Evolutionary conservation across 1,284 basidiomycete genomes (phyloP), one percentile per base, ranked within the genome.

Genomic region (Boletus hoseneyae): DNA sequence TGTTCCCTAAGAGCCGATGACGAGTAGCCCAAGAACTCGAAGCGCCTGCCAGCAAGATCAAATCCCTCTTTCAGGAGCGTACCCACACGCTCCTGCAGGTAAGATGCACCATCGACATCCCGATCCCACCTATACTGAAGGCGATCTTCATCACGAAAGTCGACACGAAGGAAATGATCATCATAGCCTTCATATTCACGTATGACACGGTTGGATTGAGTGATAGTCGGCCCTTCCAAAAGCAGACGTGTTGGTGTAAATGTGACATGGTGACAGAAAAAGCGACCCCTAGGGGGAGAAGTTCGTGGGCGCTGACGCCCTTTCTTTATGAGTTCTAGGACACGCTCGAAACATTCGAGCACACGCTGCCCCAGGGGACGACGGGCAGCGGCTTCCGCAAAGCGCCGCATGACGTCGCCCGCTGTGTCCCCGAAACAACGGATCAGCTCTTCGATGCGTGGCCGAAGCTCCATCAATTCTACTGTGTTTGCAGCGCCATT

Each of bases 61-160:
- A 91, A 81, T 0, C 88, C 88, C 4, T 73, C 47, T 61, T 82
- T 83, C 44, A 90, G 64, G n/a, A 79, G 73, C 2, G 67, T 71
- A 2, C 84, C 85, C 15, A 90, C 84, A 16, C 85, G 79, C 34
- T 78, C 71, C 11, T 74, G 61, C 1, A 90, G 69, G 49, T 85
- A 79, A 3, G 74, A 66, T 7, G 68, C 67, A 0, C 79, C 81
- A 55, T 88, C 83, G 4, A 86, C 79, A 47, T 79, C 78, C 12
- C 77, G 71, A 52, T 79, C 78, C 82, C 83, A 87, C 19, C 82
- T 74, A 55, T 85, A 85, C 45, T 79, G 74, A 16, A 85, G 69
- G 30, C 78, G 75, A 61, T 90, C 84, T 68, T 92, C 89, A 45
- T 91, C 89, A 9, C 81, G 77, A 59, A 91, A 90, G 54, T 87